These are phyloP conservation scores for Rutstroemia sp. DNA, from an alignment of 2,329 filamentous ascomycete species.

Conservation along the genomic window DNA sequence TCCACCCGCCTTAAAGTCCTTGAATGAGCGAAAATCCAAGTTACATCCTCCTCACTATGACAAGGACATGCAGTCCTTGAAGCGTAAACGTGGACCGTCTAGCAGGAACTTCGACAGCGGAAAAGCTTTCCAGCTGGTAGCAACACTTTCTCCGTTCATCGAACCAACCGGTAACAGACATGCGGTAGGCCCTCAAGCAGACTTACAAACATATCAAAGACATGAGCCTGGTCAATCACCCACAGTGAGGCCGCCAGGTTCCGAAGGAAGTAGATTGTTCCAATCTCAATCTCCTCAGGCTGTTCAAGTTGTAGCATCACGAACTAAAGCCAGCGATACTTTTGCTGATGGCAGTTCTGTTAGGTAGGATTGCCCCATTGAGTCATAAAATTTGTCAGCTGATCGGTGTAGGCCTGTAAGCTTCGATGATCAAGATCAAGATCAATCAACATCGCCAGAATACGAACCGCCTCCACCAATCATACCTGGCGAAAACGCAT, in stretches of 20 bases:
- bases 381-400: not conserved
- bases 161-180: not conserved
- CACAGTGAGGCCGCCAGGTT: too few relatives aligned
- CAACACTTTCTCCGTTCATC: not conserved
- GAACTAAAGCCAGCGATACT: not conserved
- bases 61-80: conserved; percentile 13
- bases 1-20: not conserved
- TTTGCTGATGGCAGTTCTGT: not conserved
- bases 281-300: not conserved
- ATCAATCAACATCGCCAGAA: conserved; percentile 1
- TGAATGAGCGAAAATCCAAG: conserved; percentile 15
- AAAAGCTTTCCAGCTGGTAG: not conserved
- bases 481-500: conserved; percentile 1
- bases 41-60: conserved; percentile 17
- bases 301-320: not conserved
- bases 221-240: not conserved
- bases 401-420: not conserved
- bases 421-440: not conserved
- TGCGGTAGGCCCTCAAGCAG: too few relatives aligned
- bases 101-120: conserved; percentile 2
- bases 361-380: not conserved
- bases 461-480: conserved; percentile 10
- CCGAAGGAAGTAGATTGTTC: not conserved
- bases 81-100: conserved; percentile 9
- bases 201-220: not conserved